Conservation (phyloP, 768 basidiomycete genomes). For the Porphyrellus cyaneotinctus region DNA sequence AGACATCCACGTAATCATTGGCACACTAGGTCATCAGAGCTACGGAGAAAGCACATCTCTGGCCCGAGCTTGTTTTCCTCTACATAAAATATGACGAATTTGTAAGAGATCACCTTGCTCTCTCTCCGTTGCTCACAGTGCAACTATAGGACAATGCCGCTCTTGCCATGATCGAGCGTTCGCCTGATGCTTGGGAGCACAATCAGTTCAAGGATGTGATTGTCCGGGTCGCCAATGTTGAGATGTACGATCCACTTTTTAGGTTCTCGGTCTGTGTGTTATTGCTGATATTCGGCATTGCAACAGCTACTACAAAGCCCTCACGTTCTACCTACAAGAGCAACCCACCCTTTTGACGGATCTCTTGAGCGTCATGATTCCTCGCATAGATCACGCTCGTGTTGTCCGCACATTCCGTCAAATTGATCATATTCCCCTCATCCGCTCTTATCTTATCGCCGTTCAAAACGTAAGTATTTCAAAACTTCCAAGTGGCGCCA, state of each 20-base stretch:
- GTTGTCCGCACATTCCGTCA: conserved; percentile 95
- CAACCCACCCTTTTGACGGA: conserved; percentile 93
- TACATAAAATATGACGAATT: conserved; percentile 99
- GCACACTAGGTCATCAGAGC: conserved; percentile 77
- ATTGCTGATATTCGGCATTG: conserved; percentile 5
- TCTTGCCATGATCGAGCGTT: conserved; percentile 97
- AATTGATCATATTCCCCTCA: conserved; percentile 92
- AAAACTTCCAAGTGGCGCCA: not conserved
- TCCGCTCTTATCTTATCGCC: conserved; percentile 93
- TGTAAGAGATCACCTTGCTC: conserved; percentile 37
- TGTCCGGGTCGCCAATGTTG: conserved; percentile 94
- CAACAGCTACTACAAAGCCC: conserved; percentile 85
- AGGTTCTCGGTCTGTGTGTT: not conserved
- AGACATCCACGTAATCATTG: not conserved
- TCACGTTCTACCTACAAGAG: conserved; percentile 91
- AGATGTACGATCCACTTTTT: conserved; percentile 60
- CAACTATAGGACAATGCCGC: conserved; percentile 88
- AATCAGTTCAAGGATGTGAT: conserved; percentile 99
- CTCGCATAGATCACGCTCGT: conserved; percentile 91
- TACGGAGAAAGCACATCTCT: conserved; percentile 93
- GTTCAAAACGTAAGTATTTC: conserved; percentile 75
- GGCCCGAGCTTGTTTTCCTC: conserved; percentile 97
- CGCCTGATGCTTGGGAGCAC: conserved; percentile 99
- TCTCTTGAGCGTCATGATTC: conserved; percentile 85
- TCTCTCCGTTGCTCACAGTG: not conserved